Percentiles rank a stretch among this genome's conserved stretches.
These are phyloP conservation scores for Synchytrium microbalum DNA, from an alignment of 371 early-diverging fungal genomes.

Conservation along the genomic window DNA sequence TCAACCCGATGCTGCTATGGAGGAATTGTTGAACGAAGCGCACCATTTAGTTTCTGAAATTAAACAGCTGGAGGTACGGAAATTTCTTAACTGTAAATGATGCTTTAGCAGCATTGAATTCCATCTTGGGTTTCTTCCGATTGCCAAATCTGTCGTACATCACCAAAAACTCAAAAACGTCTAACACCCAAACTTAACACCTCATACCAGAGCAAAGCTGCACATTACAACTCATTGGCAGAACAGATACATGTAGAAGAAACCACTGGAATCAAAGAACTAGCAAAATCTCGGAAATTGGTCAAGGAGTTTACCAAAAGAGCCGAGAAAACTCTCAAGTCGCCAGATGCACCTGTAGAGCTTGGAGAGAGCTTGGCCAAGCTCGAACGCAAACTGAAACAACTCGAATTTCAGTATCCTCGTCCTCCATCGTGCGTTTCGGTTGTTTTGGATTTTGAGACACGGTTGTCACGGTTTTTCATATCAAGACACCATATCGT, in stretches of 20 bases:
- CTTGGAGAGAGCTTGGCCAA: neutral
- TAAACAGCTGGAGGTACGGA: neutral
- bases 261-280: conserved; percentile 22
- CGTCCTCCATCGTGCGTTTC: conserved; percentile 22
- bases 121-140: no score
- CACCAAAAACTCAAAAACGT: neutral
- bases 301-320: conserved; percentile 11
- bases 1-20: neutral
- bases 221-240: conserved; percentile 25
- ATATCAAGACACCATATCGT: neutral
- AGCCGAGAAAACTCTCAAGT: neutral
- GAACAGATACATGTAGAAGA: conserved; percentile 25
- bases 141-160: no score
- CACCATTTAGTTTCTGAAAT: neutral
- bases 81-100: neutral
- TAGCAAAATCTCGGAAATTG: conserved; percentile 11
- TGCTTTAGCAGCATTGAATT: neutral
- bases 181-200: neutral
- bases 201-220: conserved; percentile 7
- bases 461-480: conserved; percentile 4
- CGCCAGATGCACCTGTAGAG: neutral
- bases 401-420: conserved; percentile 25
- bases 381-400: conserved; percentile 16
- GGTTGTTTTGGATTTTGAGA: conserved; percentile 7
- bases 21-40: neutral